phyloP scores from a whole-genome alignment of 352 stramenopile species.

The Phytopythium sindhum region DNA sequence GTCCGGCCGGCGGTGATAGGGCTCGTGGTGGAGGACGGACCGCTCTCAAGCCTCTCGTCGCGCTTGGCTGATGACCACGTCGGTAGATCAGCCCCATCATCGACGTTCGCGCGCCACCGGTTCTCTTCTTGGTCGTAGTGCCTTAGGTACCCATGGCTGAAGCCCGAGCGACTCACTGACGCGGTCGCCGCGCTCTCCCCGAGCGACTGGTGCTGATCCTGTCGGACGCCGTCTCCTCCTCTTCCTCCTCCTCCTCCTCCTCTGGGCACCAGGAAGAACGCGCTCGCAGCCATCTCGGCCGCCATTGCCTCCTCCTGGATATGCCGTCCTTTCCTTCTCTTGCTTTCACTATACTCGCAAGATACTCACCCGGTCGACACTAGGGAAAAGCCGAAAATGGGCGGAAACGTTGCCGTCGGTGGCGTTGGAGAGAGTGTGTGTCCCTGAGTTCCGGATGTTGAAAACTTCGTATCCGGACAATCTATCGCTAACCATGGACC shows the following conservation, averaged over 20 bases:
- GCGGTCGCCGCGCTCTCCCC: background rate
- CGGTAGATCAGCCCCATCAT: background rate
- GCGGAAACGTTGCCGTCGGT: background rate
- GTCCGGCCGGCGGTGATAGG: background rate
- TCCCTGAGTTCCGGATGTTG: constrained; percentile 1
- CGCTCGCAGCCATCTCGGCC: background rate
- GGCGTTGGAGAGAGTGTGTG: background rate
- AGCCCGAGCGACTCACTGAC: background rate
- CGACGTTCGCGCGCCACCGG: background rate
- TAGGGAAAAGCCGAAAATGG: background rate
- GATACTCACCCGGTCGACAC: background rate
- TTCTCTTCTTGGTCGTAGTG: background rate
- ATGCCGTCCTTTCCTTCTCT: background rate
- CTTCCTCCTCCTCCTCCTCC: no score
- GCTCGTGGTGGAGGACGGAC: background rate
- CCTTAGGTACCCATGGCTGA: background rate
- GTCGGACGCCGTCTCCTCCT: background rate
- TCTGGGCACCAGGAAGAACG: background rate
- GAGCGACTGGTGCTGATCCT: background rate
- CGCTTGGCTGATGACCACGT: background rate
- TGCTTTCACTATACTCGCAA: background rate
- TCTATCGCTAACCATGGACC: no score
- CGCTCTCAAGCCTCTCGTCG: background rate
- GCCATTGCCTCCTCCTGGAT: background rate
- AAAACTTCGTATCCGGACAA: background rate